Base-by-base conservation (phyloP, 2,329 filamentous ascomycete genomes). In the Aureobasidium subglaciale region DNA sequence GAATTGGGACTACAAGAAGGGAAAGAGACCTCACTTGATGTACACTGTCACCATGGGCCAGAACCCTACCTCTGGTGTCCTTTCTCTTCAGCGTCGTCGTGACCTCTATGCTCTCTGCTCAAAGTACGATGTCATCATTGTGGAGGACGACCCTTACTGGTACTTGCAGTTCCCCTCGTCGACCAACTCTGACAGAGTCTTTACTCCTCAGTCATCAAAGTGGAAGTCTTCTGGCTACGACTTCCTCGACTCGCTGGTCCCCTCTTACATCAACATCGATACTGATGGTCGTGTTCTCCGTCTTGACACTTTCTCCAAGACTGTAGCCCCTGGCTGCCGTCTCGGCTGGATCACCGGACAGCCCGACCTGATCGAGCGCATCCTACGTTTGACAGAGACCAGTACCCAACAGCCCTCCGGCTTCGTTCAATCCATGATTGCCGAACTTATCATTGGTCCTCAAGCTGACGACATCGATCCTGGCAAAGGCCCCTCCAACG, bases 91-190 rank as follows among this genome's bases (percentile, higher is more conserved):
- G 64, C 83, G 92, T 37, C 82, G 88, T 55, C 86, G 82, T 63
- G 84, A 90, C 50, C 79, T 96, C 25, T 96, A 96, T 67, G 81
- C 79, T 16, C 68, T 96, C 13, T 93, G 88, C 71, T 84, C 84
- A 68, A 81, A 86, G 67, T 95, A 89, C 72, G 90, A 96, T 69
- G 81, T 96, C 60, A 81, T 96, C 64, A 96, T 96, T 61, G 74
- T 95, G 59, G 92, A 97, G 70, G 92, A 97, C 64, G 91, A 96
- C 60, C 92, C 92, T 5, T 96, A 96, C 74, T 96, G 90, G 88
- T 92, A 93, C 69, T 78, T 97, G 8, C 92, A 96, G 68, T 96
- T 83, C 70, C 89, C 90, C 0, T 87, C 87, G 0, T 85, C 87
- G 0, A 80, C 73, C 8, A 67, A 74, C 7, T 32, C 62, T 60